Evolutionary conservation across 371 early-diverging fungal genomes (phyloP).

Genomic region (Apophysomyces variabilis): DNA sequence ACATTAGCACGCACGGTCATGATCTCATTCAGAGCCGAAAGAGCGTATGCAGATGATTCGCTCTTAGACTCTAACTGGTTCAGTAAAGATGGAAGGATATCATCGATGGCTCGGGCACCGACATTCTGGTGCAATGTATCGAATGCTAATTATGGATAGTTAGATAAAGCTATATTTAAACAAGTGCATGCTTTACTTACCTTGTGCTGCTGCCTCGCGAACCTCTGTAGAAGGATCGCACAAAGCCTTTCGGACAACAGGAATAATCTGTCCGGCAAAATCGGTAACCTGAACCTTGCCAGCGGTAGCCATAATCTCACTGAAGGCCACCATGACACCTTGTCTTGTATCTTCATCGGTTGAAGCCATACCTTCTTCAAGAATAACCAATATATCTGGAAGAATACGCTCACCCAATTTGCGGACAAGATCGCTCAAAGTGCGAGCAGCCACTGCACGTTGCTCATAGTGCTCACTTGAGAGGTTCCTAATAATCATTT

Average conservation of each 20-base stretch:
- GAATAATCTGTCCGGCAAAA: slow-evolving; percentile 82
- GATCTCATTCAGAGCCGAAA: slow-evolving; percentile 95
- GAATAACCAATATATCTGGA: slow-evolving; percentile 85
- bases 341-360: slow-evolving; percentile 73
- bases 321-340: slow-evolving; percentile 92
- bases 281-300: slow-evolving; percentile 82
- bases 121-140: slow-evolving; percentile 90
- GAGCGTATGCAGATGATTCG: slow-evolving; percentile 71
- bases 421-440: slow-evolving; percentile 93
- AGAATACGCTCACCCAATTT: slow-evolving; percentile 93
- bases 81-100: slow-evolving; percentile 87
- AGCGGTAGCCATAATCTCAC: slow-evolving; percentile 89
- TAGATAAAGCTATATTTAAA: neutral
- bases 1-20: slow-evolving; percentile 95
- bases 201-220: slow-evolving; percentile 91
- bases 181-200: slow-evolving; percentile 20
- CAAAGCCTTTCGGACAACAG: slow-evolving; percentile 80
- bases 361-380: slow-evolving; percentile 80
- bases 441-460: slow-evolving; percentile 85
- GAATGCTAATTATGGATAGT: slow-evolving; percentile 65
- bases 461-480: slow-evolving; percentile 75
- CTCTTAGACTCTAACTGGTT: slow-evolving; percentile 76
- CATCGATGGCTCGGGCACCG: slow-evolving; percentile 91
- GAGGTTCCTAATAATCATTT: slow-evolving; percentile 81
- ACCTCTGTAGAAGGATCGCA: slow-evolving; percentile 82